Base-by-base conservation (phyloP, 2,329 filamentous ascomycete genomes). In the Phyllosticta capitalensis region DNA sequence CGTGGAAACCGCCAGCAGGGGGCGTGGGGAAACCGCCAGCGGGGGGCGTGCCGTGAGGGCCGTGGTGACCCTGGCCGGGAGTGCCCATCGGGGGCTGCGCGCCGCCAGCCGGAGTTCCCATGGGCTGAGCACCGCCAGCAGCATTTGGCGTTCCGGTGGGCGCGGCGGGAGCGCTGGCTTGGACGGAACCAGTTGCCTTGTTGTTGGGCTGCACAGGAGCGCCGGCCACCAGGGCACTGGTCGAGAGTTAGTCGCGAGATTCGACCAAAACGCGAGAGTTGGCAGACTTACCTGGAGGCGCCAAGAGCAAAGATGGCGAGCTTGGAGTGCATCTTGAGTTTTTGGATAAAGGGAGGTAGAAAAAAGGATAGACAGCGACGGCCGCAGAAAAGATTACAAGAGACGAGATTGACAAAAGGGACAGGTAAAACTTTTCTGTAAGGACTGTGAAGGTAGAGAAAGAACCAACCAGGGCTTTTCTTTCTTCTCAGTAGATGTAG, bases 301-400 rank as follows among this genome's bases (percentile, higher is more conserved):
- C 20, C 56, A 21, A 54, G 56, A 59, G 56, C 56, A 51, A 59
- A 12, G 38, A 59, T 26, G 21, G 56, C 56, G 30, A 48, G 50
- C 56, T 59, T 59, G 56, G 56, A 59, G 30, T 54, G 30, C 56
- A 59, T 59, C 10, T 59, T 59, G 22, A 33, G 19, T 33, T 53
- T 45, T 52, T 14, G 51, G 10, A 53, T n/a, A 21, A 30, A 54
- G 28, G 45, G 56, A 19, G 26, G 24, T 30, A 24, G 20, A 14
- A 17, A 7, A 19, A 20, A 24, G 24, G 22, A 53, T 49, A 33
- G 56, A 45, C 38, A 24, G n/a, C 14, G 24, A 30, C 21, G 22
- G 45, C 24, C 24, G 24, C 24, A n/a, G 26, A 49, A 54, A 54
- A 54, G 28, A 24, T 21, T 22, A 59, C 17, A 59, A 59, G 51